Evolutionary conservation across 371 early-diverging fungal species (phyloP).

Genomic region (Mucor piriformis): DNA sequence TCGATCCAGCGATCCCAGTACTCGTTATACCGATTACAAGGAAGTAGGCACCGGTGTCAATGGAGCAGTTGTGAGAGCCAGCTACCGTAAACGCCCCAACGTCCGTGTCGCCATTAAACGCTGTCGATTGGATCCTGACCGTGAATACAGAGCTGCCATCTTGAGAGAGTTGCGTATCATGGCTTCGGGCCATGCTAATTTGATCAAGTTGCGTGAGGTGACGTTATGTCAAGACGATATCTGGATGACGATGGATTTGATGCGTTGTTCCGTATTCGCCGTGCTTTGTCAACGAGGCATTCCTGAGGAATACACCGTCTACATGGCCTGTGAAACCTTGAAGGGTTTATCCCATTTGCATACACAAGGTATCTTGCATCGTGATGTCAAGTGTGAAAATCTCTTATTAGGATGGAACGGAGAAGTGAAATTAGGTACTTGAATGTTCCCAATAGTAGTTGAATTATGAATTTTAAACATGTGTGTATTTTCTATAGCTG

Average conservation of each 20-base stretch:
- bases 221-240: slow-evolving; percentile 55
- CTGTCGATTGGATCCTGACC: slow-evolving; percentile 46
- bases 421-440: slow-evolving; percentile 52
- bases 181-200: slow-evolving; percentile 45
- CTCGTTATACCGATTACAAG: slow-evolving; percentile 39
- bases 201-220: slow-evolving; percentile 48
- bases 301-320: slow-evolving; percentile 52
- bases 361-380: slow-evolving; percentile 48
- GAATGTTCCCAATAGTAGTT: no score
- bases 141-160: slow-evolving; percentile 49
- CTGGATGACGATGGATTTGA: slow-evolving; percentile 59
- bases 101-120: slow-evolving; percentile 50
- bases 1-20: slow-evolving; percentile 38
- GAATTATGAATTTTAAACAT: not conserved
- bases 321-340: slow-evolving; percentile 49
- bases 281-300: slow-evolving; percentile 55
- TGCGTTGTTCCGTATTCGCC: slow-evolving; percentile 55
- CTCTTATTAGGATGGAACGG: slow-evolving; percentile 51
- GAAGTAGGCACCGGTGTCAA: slow-evolving; percentile 55
- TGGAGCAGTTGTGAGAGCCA: slow-evolving; percentile 47
- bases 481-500: slow-evolving; percentile 26
- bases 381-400: slow-evolving; percentile 58
- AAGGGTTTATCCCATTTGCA: slow-evolving; percentile 47
- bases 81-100: slow-evolving; percentile 36
- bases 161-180: slow-evolving; percentile 51